phyloP scores from a whole-genome alignment of 148 eudicot species.

The Agrostemma githago region DNA sequence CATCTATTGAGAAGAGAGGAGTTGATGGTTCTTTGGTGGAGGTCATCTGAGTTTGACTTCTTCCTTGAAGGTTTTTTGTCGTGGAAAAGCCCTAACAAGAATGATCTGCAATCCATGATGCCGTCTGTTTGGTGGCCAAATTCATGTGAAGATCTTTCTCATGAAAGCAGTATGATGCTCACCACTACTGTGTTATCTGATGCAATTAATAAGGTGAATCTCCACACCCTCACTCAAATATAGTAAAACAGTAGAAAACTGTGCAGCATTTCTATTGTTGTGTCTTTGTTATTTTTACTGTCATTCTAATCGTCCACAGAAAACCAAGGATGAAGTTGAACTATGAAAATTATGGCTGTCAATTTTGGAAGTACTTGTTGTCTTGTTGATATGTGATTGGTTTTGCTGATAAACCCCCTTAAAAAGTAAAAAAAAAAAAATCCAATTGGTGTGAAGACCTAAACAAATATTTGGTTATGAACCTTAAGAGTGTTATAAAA shows the following conservation, averaged over 20 bases:
- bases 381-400: background rate
- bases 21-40: slow-evolving; percentile 86
- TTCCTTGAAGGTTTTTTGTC: slow-evolving; percentile 83
- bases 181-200: slow-evolving; percentile 72
- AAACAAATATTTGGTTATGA: background rate
- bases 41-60: slow-evolving; percentile 64
- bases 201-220: slow-evolving; percentile 60
- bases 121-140: slow-evolving; percentile 98
- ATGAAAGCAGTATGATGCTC: slow-evolving; percentile 80
- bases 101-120: slow-evolving; percentile 70
- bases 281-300: background rate
- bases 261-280: background rate
- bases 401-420: background rate
- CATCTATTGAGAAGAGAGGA: slow-evolving; percentile 74
- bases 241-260: background rate
- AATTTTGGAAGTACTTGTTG: background rate
- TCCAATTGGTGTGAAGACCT: background rate
- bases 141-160: slow-evolving; percentile 67
- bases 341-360: background rate
- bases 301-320: background rate
- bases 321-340: background rate
- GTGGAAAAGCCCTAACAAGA: slow-evolving; percentile 76
- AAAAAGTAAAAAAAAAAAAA: background rate
- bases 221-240: background rate
- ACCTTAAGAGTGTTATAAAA: background rate